Evolutionary conservation across 2,329 filamentous ascomycete species (phyloP).

Genomic region (Orbilia ellipsospora): DNA sequence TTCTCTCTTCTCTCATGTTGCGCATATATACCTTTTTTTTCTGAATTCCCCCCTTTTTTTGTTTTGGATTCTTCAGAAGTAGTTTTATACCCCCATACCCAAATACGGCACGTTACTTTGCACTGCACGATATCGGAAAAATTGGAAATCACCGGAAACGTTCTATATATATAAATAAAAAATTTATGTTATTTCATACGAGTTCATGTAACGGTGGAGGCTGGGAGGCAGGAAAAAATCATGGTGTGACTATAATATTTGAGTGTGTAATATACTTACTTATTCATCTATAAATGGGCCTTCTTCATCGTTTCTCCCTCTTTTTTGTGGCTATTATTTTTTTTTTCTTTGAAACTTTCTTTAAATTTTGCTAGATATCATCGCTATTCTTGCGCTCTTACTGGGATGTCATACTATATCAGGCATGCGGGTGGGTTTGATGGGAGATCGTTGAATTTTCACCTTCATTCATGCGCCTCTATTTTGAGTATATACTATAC

Average conservation of each 20-base stretch:
- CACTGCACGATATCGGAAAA: conserved; percentile 28
- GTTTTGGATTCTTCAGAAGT: conserved; percentile 1
- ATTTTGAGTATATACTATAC: no score
- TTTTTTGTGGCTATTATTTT: neutral
- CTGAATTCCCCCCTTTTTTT: conserved; percentile 14
- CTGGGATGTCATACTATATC: no score
- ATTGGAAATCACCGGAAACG: neutral
- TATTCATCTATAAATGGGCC: conserved; percentile 8
- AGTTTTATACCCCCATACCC: conserved; percentile 52
- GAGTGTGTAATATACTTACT: neutral
- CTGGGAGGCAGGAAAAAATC: neutral
- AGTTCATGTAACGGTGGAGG: neutral
- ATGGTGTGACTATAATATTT: neutral
- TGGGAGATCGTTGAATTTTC: no score
- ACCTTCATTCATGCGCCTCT: no score
- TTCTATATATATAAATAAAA: conserved; percentile 1
- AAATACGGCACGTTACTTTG: conserved; percentile 9
- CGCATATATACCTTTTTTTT: no score
- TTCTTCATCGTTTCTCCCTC: neutral
- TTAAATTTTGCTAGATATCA: neutral
- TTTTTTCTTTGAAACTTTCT: neutral
- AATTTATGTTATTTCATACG: neutral
- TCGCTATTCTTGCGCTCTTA: no score
- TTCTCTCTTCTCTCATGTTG: conserved; percentile 24
- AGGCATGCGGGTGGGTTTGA: no score